Evolutionary conservation across 192 early-diverging fungal species (phyloP), one percentile per base, ranked within the genome.

Genomic region (Backusella morwellensis): DNA sequence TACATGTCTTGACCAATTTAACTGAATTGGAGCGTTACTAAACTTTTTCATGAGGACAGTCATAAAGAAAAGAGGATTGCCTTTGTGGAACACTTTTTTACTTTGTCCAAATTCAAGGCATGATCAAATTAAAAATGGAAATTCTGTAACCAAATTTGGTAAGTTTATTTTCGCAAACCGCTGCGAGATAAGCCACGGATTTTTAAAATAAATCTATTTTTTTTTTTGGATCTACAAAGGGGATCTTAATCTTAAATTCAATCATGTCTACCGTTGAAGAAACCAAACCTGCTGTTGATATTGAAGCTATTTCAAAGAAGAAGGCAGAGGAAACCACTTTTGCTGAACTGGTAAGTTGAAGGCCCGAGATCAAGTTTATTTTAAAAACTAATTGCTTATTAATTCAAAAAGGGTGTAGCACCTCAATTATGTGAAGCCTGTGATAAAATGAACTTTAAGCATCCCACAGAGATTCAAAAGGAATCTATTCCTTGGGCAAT

Each of bases 401-500:
- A 41, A 34, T 40, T 21, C 52, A 38, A 35, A 56, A 70, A 89
- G 91, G 97, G 97, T 6, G 85, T 99, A n/a, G 92, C 95, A 80
- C 88, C 92, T 73, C 90, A 95, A 82, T 86, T 99, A 34, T 92
- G 93, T 82, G 92, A 97, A 71, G 95, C 96, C 23, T 97, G 95
- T 83, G 90, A 91, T 26, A 94, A 95, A 69, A 86, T 97, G 35
- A 94, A 93, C 26, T 99, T 90, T 86, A 97, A 93, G 77, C 82
- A 87, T 44, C 97, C 97, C 1, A 94, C 97, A 2, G 93, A 95
- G 69, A 99, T 99, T 85, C 97, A 99, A 84, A 85, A 80, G 47
- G 93, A 94, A 76, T 89, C 95, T 17, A 97, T 99, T 68, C 97
- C 97, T 8, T 92, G 90, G 88, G 95, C 97, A 0, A 86, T 99